Base-by-base conservation (phyloP, 371 early-diverging fungal species). In the Zychaea mexicana region DNA sequence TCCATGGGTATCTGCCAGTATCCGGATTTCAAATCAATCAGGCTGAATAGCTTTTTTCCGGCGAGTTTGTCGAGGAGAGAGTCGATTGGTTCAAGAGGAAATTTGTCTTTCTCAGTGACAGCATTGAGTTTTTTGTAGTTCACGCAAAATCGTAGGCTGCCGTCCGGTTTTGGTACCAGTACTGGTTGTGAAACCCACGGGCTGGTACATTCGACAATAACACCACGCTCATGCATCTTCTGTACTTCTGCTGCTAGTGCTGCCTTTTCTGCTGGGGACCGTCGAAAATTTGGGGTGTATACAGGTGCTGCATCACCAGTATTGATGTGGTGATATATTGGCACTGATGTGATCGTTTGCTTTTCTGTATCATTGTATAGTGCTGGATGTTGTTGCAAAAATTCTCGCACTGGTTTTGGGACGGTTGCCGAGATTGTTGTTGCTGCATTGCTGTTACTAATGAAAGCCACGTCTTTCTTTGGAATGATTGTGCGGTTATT, bases 141-240 rank as follows among this genome's bases (percentile, higher is more conserved):
- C 0, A 82, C 66, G 15, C 76, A 78, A 4, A 86, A 45, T 2
- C 83, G 68, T 19, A 61, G 57, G 8, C 55, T 55, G 0, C 73
- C 77, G 26, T 82, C 74, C 30, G 76, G 73, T 63, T 88, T 84
- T 47, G 67, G 68, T 1, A 77, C 72, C 47, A 85, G 75, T 15
- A 83, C 61, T 1, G 78, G 61, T 4, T 84, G 82, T 1, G 78
- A 53, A 17, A 61, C 53, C 69, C 66, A 66, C 13, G 73, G 68
- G 19, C 63, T 60, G 5, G 31, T 64, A 0, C 63, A 63, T 19
- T 70, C 67, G 10, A 38, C 22, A 9, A 73, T 77, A 10, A 69
- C 28, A 15, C 69, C 71, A 8, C 62, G n/a, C 3, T 47, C n/a
- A 13, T 38, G 39, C 9, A 61, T 52, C 12, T 69, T 66, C 3